Evolutionary conservation across 345 rosid species (phyloP).

Genomic region (Moricandia moricandioides): DNA sequence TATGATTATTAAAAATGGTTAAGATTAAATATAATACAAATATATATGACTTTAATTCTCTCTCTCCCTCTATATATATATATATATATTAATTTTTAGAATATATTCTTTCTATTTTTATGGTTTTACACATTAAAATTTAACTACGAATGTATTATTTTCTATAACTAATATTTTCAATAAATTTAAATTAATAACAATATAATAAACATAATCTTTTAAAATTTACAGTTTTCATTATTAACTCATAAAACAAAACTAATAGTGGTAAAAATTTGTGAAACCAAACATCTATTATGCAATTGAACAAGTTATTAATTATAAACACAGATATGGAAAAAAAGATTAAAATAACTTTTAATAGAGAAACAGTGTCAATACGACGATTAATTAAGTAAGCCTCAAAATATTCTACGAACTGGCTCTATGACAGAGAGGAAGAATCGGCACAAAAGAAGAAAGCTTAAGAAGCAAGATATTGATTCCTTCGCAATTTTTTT

Average conservation of each 20-base stretch:
- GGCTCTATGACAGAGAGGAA: slow-evolving; percentile 28
- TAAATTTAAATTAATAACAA: no score
- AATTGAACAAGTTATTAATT: no score
- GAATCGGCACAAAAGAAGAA: slow-evolving; percentile 31
- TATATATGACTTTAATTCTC: no score
- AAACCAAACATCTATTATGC: no score
- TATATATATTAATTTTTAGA: no score
- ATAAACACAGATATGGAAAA: not conserved
- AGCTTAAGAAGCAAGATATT: slow-evolving; percentile 34
- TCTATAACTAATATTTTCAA: not conserved
- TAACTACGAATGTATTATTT: no score
- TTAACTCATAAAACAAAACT: not conserved
- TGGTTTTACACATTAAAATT: no score
- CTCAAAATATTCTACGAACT: slow-evolving; percentile 9
- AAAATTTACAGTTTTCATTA: not conserved
- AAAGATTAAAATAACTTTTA: not conserved
- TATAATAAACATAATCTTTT: not conserved
- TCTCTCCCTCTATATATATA: no score
- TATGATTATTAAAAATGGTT: no score
- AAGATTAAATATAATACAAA: no score
- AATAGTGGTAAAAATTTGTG: no score
- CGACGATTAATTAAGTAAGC: not conserved
- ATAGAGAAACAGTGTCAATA: not conserved
- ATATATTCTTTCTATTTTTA: no score
- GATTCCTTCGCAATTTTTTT: not conserved